Evolutionary conservation across 2,329 filamentous ascomycete species (phyloP), one percentile per base, ranked within the genome.

Genomic region (Neocucurbitaria cava): DNA sequence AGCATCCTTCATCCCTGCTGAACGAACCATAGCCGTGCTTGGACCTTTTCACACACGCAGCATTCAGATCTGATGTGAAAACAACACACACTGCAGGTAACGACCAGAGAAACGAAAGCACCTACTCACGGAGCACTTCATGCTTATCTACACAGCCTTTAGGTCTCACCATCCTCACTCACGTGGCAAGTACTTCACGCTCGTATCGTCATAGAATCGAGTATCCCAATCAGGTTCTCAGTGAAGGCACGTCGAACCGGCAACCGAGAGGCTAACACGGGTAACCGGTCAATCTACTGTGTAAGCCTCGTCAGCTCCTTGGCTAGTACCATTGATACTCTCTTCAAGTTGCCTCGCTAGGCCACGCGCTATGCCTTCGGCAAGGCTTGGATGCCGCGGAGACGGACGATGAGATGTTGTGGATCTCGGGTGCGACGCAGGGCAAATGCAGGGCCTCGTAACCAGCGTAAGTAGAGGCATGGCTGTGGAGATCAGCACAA

Each of bases 241-340:
- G 13, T 33, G 23, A 30, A 50, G 41, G 40, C 50, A 23, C 49
- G 40, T 42, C 36, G 46, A 30, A 24, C 28, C 11, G 15, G n/a
- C 43, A 42, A 45, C 15, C 21, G 36, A 21, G 41, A 36, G 24
- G 31, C 46, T 46, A 48, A 49, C 38, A 49, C 51, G 44, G 54
- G 41, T 54, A 52, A 47, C 41, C 41, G 44, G 54, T 30, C 36
- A 44, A 40, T 23, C 50, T 49, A n/a, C n/a, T n/a, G n/a, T n/a
- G n/a, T n/a, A 52, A 58, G 57, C 50, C 51, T 52, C 30, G 52
- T 39, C 30, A 53, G 47, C 28, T 31, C 15, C 45, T 54, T 54
- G 50, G 40, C 54, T 41, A 43, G 17, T 13, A n/a, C n/a, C n/a
- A 28, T 45, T 52, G 53, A 59, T 59, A 46, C 57, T 57, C 54